phyloP scores from a whole-genome alignment of 2,329 filamentous ascomycete genomes.

The Leptographium procerum region DNA sequence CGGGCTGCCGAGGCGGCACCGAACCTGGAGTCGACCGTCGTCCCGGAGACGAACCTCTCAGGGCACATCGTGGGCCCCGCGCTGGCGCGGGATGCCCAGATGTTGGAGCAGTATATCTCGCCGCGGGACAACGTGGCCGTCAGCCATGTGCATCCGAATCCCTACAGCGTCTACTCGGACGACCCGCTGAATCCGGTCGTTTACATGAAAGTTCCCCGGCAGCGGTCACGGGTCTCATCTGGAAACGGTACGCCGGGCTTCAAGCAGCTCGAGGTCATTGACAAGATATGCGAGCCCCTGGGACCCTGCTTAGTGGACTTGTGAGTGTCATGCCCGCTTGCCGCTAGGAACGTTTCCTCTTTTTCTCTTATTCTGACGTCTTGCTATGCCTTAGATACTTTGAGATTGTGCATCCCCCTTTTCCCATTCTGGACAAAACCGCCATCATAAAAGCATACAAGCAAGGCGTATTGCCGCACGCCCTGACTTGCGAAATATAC shows the following conservation, averaged over 20 bases:
- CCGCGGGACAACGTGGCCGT: neutral
- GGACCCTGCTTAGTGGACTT: neutral
- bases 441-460: conserved; percentile 3
- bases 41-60: neutral
- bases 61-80: conserved; percentile 3
- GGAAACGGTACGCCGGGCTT: conserved; percentile 5
- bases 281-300: conserved; percentile 2
- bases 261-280: conserved; percentile 3
- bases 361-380: neutral
- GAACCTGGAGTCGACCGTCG: neutral
- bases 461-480: neutral
- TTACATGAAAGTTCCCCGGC: conserved; percentile 4
- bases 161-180: conserved; percentile 6
- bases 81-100: conserved; percentile 3
- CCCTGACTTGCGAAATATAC: conserved; percentile 4
- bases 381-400: neutral
- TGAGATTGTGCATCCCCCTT: conserved; percentile 2
- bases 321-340: neutral
- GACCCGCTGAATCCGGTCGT: conserved; percentile 4
- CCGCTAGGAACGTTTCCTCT: neutral
- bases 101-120: conserved; percentile 5
- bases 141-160: conserved; percentile 2
- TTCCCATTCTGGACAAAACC: conserved; percentile 1
- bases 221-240: neutral
- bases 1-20: neutral